These are phyloP conservation scores for Lentinula boryana DNA, from an alignment of 768 basidiomycete species.

Conservation along the genomic window DNA sequence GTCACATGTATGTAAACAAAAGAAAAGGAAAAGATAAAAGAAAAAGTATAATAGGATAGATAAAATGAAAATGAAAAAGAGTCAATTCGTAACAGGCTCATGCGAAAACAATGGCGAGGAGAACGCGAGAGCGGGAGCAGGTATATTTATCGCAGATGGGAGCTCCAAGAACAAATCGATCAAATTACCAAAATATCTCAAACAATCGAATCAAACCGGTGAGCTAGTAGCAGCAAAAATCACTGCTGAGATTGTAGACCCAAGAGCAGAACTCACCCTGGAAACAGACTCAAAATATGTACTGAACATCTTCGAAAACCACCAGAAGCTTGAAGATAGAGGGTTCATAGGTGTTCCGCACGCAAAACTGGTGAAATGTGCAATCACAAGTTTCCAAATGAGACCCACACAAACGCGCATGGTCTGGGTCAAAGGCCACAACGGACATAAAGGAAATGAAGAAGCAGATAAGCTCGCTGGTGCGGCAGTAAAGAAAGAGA, in stretches of 20 bases:
- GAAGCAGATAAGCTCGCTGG: background rate
- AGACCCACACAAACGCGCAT: too few relatives aligned
- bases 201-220: conserved; percentile 11
- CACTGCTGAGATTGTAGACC: background rate
- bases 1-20: too few relatives aligned
- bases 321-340: background rate
- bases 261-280: background rate
- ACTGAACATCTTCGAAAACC: background rate
- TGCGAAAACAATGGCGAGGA: conserved; percentile 10
- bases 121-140: conserved; percentile 11
- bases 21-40: too few relatives aligned
- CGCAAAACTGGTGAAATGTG: background rate
- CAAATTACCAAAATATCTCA: background rate
- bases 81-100: too few relatives aligned
- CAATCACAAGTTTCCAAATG: background rate
- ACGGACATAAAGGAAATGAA: background rate
- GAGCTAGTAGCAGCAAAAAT: conserved; percentile 10
- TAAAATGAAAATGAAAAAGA: too few relatives aligned
- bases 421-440: too few relatives aligned
- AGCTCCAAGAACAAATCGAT: conserved; percentile 3
- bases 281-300: conserved; percentile 11
- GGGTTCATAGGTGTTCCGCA: background rate
- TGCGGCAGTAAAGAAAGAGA: background rate
- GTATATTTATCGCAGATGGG: conserved; percentile 6
- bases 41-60: too few relatives aligned